Conservation (phyloP, 1,284 basidiomycete genomes). For the Ganoderma multipileum region DNA sequence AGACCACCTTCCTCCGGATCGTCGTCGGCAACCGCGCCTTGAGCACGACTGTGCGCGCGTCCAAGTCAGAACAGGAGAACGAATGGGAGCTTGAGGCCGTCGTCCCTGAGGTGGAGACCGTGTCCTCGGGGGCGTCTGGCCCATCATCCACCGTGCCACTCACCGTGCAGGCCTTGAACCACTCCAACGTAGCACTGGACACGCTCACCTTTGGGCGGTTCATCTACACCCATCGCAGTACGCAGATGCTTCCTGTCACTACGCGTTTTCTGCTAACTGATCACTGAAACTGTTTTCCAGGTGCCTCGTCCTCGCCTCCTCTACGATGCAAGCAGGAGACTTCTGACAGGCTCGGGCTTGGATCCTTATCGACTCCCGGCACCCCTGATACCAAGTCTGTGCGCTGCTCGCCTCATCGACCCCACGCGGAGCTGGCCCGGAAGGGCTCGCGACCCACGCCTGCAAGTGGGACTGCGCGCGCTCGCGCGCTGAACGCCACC, state of each 20-base stretch:
- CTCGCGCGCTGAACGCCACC: slow-evolving; percentile 27
- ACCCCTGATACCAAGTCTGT: slow-evolving; percentile 8
- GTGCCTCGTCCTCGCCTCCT: slow-evolving; percentile 14
- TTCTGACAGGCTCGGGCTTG: slow-evolving; percentile 10
- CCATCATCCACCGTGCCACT: slow-evolving; percentile 51
- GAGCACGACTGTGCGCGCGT: slow-evolving; percentile 60
- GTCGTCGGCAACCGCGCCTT: slow-evolving; percentile 69
- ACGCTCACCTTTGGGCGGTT: slow-evolving; percentile 75
- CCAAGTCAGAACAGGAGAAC: slow-evolving; percentile 50
- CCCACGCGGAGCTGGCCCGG: slow-evolving; percentile 14
- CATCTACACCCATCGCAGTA: slow-evolving; percentile 63
- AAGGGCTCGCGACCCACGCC: slow-evolving; percentile 25
- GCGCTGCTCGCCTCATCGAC: neutral
- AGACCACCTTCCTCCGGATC: slow-evolving; percentile 67
- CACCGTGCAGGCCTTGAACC: slow-evolving; percentile 67
- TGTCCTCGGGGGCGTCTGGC: slow-evolving; percentile 44
- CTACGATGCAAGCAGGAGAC: slow-evolving; percentile 18
- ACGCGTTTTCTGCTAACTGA: neutral
- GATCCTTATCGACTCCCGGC: slow-evolving; percentile 8
- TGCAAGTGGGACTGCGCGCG: slow-evolving; percentile 20
- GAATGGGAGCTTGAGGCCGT: slow-evolving; percentile 67
- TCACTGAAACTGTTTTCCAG: slow-evolving; percentile 3
- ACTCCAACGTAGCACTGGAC: slow-evolving; percentile 60
- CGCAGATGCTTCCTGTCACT: slow-evolving; percentile 29
- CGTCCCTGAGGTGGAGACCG: slow-evolving; percentile 42